These are phyloP conservation scores for Aurinia saxatilis DNA, from an alignment of 345 rosid genomes.

Conservation along the genomic window DNA sequence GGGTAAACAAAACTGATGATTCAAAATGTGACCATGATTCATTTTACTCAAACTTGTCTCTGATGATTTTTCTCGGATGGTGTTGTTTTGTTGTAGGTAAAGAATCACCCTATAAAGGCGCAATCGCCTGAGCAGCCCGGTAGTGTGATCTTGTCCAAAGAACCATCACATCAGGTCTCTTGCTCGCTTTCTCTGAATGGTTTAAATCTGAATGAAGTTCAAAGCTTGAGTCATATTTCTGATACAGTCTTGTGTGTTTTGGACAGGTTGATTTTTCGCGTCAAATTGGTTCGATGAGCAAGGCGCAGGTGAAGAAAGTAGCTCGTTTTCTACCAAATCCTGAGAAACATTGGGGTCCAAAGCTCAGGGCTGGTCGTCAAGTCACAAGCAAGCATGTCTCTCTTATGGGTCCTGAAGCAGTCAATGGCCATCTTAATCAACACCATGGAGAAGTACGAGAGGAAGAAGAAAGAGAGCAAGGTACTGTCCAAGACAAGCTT, in stretches of 20 bases:
- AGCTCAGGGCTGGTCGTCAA: slow-evolving; percentile 82
- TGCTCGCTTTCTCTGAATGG: not conserved
- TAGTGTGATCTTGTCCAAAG: slow-evolving; percentile 76
- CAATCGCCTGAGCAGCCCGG: slow-evolving; percentile 79
- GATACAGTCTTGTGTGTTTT: not conserved
- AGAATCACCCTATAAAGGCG: slow-evolving; percentile 83
- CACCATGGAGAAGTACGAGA: slow-evolving; percentile 18
- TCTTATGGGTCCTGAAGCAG: slow-evolving; percentile 71
- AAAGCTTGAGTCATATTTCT: not conserved
- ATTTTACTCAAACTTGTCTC: slow-evolving; percentile 52
- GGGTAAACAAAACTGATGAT: slow-evolving; percentile 84
- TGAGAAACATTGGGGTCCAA: slow-evolving; percentile 97
- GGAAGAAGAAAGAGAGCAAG: slow-evolving; percentile 10
- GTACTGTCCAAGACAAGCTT: slow-evolving; percentile 26
- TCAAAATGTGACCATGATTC: slow-evolving; percentile 46
- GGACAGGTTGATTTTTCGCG: slow-evolving; percentile 83
- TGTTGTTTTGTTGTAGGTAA: slow-evolving; percentile 47
- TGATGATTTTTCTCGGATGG: not conserved
- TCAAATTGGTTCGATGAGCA: slow-evolving; percentile 81
- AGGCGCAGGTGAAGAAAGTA: slow-evolving; percentile 87
- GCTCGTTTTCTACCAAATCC: slow-evolving; percentile 94
- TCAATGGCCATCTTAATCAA: slow-evolving; percentile 55
- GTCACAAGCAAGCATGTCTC: slow-evolving; percentile 90
- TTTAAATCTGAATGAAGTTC: not conserved
- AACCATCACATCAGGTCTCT: slow-evolving; percentile 63